These are phyloP conservation scores for Wickerhamomyces mucosus DNA, from an alignment of 805 yeast species.

Conservation along the genomic window DNA sequence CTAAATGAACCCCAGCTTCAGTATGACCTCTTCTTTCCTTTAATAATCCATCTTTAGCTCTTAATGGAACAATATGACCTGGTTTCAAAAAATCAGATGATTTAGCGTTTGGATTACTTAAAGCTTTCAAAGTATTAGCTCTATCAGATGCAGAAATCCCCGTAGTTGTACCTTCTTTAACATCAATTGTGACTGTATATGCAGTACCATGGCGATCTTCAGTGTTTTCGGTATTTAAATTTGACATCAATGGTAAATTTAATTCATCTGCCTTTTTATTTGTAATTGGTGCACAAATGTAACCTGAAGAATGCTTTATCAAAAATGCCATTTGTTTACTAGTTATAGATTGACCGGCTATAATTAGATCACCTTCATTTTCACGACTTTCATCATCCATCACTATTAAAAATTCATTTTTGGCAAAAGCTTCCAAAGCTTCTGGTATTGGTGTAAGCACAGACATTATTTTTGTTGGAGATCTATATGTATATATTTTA, in stretches of 20 bases:
- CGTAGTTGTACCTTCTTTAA: conserved; percentile 82
- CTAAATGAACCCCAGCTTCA: conserved; percentile 90
- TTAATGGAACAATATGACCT: conserved; percentile 87
- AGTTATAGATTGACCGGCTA: conserved; percentile 78
- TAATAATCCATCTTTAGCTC: conserved; percentile 84
- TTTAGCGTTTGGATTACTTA: conserved; percentile 51
- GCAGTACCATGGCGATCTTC: conserved; percentile 94
- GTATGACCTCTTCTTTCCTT: conserved; percentile 87
- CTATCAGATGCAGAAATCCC: conserved; percentile 96
- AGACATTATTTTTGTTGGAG: conserved; percentile 1
- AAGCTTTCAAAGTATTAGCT: conserved; percentile 64
- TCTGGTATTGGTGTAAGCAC: conserved; percentile 50
- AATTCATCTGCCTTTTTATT: conserved; percentile 70
- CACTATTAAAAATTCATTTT: conserved; percentile 67
- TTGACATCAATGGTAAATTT: conserved; percentile 65
- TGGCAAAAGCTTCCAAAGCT: conserved; percentile 57
- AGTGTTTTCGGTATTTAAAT: conserved; percentile 18
- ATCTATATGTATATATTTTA: too few species aligned
- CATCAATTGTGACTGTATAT: conserved; percentile 88
- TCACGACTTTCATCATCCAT: conserved; percentile 96
- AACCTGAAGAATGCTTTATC: conserved; percentile 82
- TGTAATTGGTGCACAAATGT: conserved; percentile 85
- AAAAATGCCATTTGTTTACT: conserved; percentile 89
- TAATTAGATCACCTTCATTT: conserved; percentile 94
- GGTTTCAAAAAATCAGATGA: conserved; percentile 76